These are phyloP conservation scores for Pyracantha coccinea DNA, from an alignment of 331 rosid genomes.

Conservation along the genomic window DNA sequence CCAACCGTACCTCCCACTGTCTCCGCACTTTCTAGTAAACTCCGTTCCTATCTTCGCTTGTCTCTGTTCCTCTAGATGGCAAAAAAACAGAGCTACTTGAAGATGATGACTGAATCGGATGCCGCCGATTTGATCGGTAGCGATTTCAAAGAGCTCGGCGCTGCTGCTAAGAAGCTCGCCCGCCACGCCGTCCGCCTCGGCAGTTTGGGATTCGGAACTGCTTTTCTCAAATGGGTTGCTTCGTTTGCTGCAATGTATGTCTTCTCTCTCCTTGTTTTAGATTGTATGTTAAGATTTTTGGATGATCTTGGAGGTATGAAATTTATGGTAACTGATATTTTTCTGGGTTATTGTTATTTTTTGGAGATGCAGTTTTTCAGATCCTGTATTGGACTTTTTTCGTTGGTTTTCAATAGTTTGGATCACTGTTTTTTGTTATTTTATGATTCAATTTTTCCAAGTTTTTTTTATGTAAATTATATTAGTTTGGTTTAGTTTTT, in stretches of 20 bases:
- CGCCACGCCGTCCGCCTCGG: constrained; percentile 48
- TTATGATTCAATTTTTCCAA: too few species aligned
- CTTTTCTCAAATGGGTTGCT: constrained; percentile 61
- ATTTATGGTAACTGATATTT: not conserved
- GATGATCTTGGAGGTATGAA: not conserved
- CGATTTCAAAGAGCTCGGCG: constrained; percentile 47
- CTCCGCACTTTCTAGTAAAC: not conserved
- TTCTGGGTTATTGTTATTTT: not conserved
- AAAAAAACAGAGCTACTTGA: constrained; percentile 20
- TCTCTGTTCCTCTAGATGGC: not conserved
- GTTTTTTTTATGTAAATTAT: not conserved
- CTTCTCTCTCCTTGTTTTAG: not conserved
- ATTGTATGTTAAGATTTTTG: not conserved
- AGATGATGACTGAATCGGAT: constrained; percentile 35
- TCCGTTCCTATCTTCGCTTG: not conserved
- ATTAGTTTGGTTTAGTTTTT: not conserved
- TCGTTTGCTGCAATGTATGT: constrained; percentile 69
- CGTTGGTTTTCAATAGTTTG: not conserved
- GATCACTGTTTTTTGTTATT: not conserved
- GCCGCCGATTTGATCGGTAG: constrained; percentile 31
- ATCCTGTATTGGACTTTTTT: not conserved
- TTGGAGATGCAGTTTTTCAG: not conserved
- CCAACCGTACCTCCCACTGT: not conserved
- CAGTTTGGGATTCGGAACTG: constrained; percentile 50
- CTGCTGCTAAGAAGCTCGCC: constrained; percentile 45